A percentile compares a stretch with the other conserved stretches of the same genome.
phyloP scores from a whole-genome alignment of 345 rosid species.

The Eutrema japonicum region DNA sequence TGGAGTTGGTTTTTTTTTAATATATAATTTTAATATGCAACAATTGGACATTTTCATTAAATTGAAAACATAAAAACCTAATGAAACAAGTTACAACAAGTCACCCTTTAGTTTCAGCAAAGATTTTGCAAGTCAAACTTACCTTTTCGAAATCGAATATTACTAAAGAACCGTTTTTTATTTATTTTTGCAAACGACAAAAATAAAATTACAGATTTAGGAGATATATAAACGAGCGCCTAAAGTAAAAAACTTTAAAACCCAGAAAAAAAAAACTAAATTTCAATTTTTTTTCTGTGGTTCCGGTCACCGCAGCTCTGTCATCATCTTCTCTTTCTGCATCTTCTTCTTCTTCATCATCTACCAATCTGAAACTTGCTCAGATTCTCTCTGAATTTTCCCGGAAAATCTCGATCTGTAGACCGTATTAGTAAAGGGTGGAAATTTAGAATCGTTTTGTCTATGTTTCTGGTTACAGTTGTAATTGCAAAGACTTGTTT shows the following conservation, averaged over 20 bases:
- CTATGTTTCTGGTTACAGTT: constrained; percentile 24
- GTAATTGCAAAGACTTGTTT: constrained; percentile 18
- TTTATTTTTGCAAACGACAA: constrained; percentile 7
- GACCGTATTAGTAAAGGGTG: neutral
- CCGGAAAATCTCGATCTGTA: constrained; percentile 22
- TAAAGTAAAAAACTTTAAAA: constrained; percentile 27
- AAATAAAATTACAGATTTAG: constrained; percentile 25
- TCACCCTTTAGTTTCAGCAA: constrained; percentile 10
- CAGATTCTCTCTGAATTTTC: neutral
- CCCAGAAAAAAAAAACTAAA: neutral
- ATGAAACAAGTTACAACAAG: constrained; percentile 41
- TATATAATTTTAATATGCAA: neutral
- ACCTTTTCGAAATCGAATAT: constrained; percentile 37
- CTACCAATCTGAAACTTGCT: constrained; percentile 30
- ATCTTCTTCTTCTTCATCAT: constrained; percentile 25
- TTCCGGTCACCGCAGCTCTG: constrained; percentile 48
- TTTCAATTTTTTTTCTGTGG: constrained; percentile 44
- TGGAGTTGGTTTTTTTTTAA: neutral
- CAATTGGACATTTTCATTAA: constrained; percentile 1
- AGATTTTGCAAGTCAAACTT: constrained; percentile 34
- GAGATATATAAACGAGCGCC: constrained; percentile 43
- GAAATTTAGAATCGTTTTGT: neutral
- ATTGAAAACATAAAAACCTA: neutral
- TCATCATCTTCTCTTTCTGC: constrained; percentile 33
- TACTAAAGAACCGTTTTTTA: neutral